Evolutionary conservation across 768 basidiomycete species (phyloP).

Genomic region (Kwoniella dendrophila): DNA sequence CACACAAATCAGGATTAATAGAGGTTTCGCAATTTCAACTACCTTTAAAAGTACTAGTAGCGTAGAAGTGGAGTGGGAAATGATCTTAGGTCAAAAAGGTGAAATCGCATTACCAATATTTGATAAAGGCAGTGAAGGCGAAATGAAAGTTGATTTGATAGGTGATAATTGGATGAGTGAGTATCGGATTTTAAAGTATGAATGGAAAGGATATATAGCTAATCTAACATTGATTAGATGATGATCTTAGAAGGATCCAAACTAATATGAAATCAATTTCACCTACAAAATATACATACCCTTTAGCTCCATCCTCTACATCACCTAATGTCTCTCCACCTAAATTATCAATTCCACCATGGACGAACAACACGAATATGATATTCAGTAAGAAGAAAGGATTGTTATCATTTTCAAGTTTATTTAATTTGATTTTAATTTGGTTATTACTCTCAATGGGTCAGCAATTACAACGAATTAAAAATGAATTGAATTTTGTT

Average conservation of each 20-base stretch:
- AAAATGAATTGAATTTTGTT: conserved; percentile 40
- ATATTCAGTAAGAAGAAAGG: not conserved
- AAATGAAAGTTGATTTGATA: conserved; percentile 21
- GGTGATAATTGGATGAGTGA: conserved; percentile 30
- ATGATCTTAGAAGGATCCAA: too few species aligned
- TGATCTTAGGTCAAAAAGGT: not conserved
- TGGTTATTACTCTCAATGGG: conserved; percentile 40
- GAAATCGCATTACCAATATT: conserved; percentile 21
- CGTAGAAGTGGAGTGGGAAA: conserved; percentile 21
- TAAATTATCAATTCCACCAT: not conserved
- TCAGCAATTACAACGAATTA: conserved; percentile 40
- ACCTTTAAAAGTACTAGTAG: too few species aligned
- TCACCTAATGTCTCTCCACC: not conserved
- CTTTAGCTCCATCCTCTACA: not conserved
- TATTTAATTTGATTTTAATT: conserved; percentile 39
- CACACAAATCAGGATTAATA: too few species aligned
- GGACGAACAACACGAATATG: too few species aligned
- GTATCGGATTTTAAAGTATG: not conserved
- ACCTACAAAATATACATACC: not conserved
- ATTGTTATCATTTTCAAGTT: conserved; percentile 32
- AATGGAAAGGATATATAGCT: not conserved
- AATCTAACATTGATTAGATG: not conserved
- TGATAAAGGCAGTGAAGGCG: conserved; percentile 13
- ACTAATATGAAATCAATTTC: conserved; percentile 1
- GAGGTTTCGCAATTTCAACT: too few species aligned